phyloP scores from a whole-genome alignment of 2,329 filamentous ascomycete species.

The Botryotinia narcissicola region DNA sequence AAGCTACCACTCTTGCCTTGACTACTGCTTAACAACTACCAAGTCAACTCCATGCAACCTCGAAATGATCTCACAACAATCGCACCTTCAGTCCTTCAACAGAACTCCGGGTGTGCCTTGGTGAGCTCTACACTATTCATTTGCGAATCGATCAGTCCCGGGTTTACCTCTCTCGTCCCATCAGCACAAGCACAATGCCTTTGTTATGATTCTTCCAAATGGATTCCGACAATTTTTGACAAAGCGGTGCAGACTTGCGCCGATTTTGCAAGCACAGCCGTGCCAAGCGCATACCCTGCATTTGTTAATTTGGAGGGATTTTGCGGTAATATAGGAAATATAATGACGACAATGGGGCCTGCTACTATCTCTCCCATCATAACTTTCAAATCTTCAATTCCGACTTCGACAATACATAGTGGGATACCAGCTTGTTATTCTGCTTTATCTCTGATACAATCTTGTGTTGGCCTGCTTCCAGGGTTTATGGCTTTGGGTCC shows the following conservation, averaged over 20 bases:
- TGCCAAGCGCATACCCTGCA: conserved; percentile 22
- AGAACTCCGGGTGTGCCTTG: conserved; percentile 25
- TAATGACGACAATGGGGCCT: not conserved
- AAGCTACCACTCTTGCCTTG: conserved; percentile 5
- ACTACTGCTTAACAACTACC: conserved; percentile 5
- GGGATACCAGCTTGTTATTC: not conserved
- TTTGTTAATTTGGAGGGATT: conserved; percentile 29
- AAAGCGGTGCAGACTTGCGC: conserved; percentile 30
- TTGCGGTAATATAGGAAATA: conserved; percentile 13
- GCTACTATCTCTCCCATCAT: not conserved
- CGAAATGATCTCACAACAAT: conserved; percentile 10
- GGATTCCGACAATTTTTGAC: conserved; percentile 32
- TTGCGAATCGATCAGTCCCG: conserved; percentile 29
- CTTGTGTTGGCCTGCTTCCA: not conserved
- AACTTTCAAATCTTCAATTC: not conserved
- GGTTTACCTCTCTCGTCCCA: conserved; percentile 28
- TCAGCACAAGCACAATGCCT: conserved; percentile 33
- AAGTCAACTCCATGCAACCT: not conserved
- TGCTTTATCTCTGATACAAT: not conserved
- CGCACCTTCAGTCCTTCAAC: conserved; percentile 21
- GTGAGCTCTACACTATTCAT: conserved; percentile 29
- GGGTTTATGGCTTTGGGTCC: not conserved
- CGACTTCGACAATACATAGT: not conserved
- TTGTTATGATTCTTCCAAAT: conserved; percentile 32
- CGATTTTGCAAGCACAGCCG: conserved; percentile 26